Evolutionary conservation across 768 basidiomycete species (phyloP).

Genomic region (Amanita pseudoporphyria): DNA sequence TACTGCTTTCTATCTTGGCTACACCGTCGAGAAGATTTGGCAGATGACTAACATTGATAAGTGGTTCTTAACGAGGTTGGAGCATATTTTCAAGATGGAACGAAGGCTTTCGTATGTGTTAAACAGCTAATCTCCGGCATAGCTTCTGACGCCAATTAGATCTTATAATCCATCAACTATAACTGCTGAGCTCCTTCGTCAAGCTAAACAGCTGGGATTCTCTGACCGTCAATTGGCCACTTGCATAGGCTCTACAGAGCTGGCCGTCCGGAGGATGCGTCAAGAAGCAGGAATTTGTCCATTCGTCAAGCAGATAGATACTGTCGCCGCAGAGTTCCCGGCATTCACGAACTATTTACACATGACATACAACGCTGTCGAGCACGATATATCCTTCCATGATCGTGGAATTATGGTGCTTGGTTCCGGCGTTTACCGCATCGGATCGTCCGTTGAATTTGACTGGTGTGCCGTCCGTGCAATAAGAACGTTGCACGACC

Average conservation of each 20-base stretch:
- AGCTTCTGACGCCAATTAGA: conserved; percentile 23
- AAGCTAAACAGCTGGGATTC: conserved; percentile 92
- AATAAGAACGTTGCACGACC: conserved; percentile 91
- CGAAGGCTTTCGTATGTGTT: conserved; percentile 56
- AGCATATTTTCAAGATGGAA: conserved; percentile 80
- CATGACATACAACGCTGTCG: conserved; percentile 94
- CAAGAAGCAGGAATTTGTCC: conserved; percentile 78
- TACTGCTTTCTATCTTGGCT: conserved; percentile 85
- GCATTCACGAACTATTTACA: conserved; percentile 99
- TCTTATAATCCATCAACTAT: conserved; percentile 57
- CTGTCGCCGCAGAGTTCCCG: conserved; percentile 97
- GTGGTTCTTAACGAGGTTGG: conserved; percentile 92
- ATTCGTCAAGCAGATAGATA: conserved; percentile 98
- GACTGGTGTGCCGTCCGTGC: conserved; percentile 99
- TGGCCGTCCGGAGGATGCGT: conserved; percentile 84
- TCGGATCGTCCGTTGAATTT: conserved; percentile 98
- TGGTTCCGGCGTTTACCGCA: conserved; percentile 97
- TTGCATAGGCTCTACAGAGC: conserved; percentile 82
- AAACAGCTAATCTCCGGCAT: not conserved
- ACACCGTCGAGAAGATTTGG: conserved; percentile 93
- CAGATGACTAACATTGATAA: conserved; percentile 98
- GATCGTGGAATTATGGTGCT: conserved; percentile 96
- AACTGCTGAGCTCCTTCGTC: conserved; percentile 51
- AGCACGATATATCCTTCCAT: conserved; percentile 83
- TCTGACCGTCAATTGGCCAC: conserved; percentile 85